phyloP scores from a whole-genome alignment of 2,329 filamentous ascomycete genomes.

The Pezicula neosporulosa region DNA sequence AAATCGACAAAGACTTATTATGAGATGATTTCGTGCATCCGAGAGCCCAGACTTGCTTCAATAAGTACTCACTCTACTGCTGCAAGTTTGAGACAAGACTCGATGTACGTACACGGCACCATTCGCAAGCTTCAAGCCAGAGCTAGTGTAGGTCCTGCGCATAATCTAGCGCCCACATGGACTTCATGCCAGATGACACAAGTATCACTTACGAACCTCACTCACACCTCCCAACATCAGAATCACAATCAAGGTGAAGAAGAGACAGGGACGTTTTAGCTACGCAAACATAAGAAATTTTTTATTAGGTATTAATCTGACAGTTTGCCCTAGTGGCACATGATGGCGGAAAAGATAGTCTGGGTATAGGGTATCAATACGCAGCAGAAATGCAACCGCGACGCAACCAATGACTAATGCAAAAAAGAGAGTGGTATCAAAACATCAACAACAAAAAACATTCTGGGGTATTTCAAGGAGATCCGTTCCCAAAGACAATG shows the following conservation, averaged over 20 bases:
- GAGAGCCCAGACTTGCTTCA: no score
- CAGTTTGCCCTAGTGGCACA: constrained; percentile 32
- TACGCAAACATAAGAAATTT: constrained; percentile 19
- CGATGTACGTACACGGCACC: no score
- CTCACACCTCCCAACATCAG: background rate
- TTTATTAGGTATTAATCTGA: constrained; percentile 33
- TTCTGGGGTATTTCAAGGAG: constrained; percentile 33
- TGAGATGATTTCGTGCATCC: no score
- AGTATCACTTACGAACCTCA: background rate
- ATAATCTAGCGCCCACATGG: no score
- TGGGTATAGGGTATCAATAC: constrained; percentile 37
- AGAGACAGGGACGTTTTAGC: no score
- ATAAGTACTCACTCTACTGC: no score
- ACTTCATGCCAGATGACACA: no score
- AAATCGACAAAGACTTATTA: no score
- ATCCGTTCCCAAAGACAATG: constrained; percentile 29
- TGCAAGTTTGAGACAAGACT: no score
- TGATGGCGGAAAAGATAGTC: constrained; percentile 33
- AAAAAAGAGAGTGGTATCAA: constrained; percentile 34
- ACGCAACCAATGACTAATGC: constrained; percentile 23
- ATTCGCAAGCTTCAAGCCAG: no score
- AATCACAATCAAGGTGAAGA: no score
- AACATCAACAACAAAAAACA: constrained; percentile 19
- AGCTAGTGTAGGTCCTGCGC: no score
- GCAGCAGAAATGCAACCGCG: constrained; percentile 25